These are phyloP conservation scores for Apiospora phragmitis DNA, from an alignment of 2,329 filamentous ascomycete species.

Conservation along the genomic window DNA sequence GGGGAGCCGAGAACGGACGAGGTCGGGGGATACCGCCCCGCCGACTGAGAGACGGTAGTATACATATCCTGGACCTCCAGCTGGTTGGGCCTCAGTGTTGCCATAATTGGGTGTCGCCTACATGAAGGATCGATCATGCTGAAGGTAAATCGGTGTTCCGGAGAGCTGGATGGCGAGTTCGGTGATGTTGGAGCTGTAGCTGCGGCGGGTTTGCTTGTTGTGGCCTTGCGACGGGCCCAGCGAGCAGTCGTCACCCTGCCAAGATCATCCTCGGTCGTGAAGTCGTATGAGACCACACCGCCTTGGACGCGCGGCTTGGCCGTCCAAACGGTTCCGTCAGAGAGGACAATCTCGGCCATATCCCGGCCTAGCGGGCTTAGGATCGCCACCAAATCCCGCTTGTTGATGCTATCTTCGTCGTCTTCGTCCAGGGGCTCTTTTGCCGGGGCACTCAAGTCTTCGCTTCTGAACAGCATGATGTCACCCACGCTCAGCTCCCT, in stretches of 20 bases:
- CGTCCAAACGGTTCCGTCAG: slow-evolving; percentile 61
- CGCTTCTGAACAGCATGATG: slow-evolving; percentile 69
- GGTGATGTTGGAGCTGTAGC: slow-evolving; percentile 3
- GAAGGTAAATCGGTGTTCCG: slow-evolving; percentile 68
- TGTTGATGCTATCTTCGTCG: slow-evolving; percentile 44
- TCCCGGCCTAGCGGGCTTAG: slow-evolving; percentile 63
- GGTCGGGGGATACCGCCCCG: slow-evolving; percentile 48
- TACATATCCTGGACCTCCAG: slow-evolving; percentile 73
- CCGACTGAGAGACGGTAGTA: slow-evolving; percentile 53
- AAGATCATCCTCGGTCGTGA: slow-evolving; percentile 58
- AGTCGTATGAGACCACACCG: slow-evolving; percentile 56
- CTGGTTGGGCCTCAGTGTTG: slow-evolving; percentile 61
- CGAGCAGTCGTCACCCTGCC: slow-evolving; percentile 62
- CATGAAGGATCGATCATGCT: slow-evolving; percentile 71
- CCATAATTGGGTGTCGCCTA: slow-evolving; percentile 73
- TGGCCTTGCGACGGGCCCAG: slow-evolving; percentile 61
- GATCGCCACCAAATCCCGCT: slow-evolving; percentile 62
- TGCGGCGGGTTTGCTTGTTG: slow-evolving; percentile 23
- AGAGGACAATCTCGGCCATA: slow-evolving; percentile 65
- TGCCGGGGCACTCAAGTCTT: slow-evolving; percentile 57
- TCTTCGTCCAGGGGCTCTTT: slow-evolving; percentile 36
- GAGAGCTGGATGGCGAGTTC: slow-evolving; percentile 20
- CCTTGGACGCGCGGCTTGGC: slow-evolving; percentile 53
- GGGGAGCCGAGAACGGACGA: slow-evolving; percentile 24
- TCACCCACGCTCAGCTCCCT: slow-evolving; percentile 68